Evolutionary conservation across 164 flowering plant species (phyloP), one percentile per base, ranked within the genome.

Genomic region (Santalum album): DNA sequence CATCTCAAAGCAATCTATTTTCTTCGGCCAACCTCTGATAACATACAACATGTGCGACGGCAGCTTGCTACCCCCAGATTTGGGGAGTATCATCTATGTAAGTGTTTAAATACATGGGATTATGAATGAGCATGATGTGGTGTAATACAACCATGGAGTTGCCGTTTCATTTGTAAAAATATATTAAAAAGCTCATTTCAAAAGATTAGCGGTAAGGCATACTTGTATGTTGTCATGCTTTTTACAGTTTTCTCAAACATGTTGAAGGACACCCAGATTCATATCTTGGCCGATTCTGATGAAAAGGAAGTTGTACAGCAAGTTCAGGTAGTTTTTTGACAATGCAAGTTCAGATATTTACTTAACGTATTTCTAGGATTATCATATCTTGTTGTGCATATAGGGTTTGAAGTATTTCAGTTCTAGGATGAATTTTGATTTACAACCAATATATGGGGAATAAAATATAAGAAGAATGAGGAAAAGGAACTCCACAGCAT

Each of bases 1-100:
- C 98, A 92, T 68, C 86, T 92, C 54, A 92, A 92, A 78, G 98
- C 96, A 21, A 77, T 92, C 56, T 92, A 72, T 61, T 92, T 89
- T 59, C 73, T 92, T 35, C 75, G 94, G n/a, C 96, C 98, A 12
- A 78, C 86, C 6, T 69, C 86, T 1, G 91, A 83, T 59, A 92
- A 92, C 56, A 75, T 92, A 59, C 86, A 83, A 62, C 77, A 68
- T 36, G 26, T 92, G 73, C 73, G 87, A 51, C 82, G 82, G 1
- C 96, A 89, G 64, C 70, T 92, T n/a, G 78, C 79, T 35, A 69
- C 34, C 57, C 98, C 98, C 52, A 83, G 96, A 60, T 92, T 92
- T 61, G 96, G 96, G 62, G 96, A 92, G 63, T 86, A 87, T 65
- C 94, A 89, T 64, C 67, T 92, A 12, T 92, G 98, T 92, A 75